Evolutionary conservation across 2,329 filamentous ascomycete species (phyloP).

Genomic region (Aspergillus sp.): DNA sequence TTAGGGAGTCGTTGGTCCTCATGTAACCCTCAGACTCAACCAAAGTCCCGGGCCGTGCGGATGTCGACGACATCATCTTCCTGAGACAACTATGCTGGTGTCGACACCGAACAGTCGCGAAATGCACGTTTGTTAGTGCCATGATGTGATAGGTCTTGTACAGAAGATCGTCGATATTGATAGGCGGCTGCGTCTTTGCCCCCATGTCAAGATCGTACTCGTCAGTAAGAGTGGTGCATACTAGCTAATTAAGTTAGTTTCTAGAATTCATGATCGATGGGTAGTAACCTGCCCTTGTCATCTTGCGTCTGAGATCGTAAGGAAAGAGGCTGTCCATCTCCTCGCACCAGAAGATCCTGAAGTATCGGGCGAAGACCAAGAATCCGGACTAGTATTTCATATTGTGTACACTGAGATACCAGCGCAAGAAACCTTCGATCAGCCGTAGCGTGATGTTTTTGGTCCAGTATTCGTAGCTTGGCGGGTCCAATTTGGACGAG

Average conservation of each 20-base stretch:
- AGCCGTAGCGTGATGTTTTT: background rate
- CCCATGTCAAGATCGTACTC: constrained; percentile 9
- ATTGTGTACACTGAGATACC: background rate
- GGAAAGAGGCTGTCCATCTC: constrained; percentile 8
- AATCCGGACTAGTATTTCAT: constrained; percentile 2
- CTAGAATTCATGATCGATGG: background rate
- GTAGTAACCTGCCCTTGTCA: constrained; percentile 6
- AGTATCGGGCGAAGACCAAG: constrained; percentile 8
- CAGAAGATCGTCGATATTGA: constrained; percentile 9
- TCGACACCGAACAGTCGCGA: constrained; percentile 6
- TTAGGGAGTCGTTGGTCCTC: constrained; percentile 9
- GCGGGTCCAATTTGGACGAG: background rate
- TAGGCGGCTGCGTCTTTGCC: constrained; percentile 7
- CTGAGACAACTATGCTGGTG: constrained; percentile 10
- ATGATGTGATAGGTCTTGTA: constrained; percentile 10
- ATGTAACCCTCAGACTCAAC: constrained; percentile 11
- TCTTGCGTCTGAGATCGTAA: constrained; percentile 6
- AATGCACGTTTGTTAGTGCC: constrained; percentile 6
- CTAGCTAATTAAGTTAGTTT: constrained; percentile 7
- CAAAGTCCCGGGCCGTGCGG: constrained; percentile 10
- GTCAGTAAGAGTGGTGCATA: constrained; percentile 8
- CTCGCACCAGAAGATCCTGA: constrained; percentile 7
- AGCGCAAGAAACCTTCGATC: background rate
- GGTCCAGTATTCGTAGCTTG: background rate
- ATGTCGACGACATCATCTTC: constrained; percentile 14